Conservation (phyloP, 768 basidiomycete species). For the Amanita rimosa region DNA sequence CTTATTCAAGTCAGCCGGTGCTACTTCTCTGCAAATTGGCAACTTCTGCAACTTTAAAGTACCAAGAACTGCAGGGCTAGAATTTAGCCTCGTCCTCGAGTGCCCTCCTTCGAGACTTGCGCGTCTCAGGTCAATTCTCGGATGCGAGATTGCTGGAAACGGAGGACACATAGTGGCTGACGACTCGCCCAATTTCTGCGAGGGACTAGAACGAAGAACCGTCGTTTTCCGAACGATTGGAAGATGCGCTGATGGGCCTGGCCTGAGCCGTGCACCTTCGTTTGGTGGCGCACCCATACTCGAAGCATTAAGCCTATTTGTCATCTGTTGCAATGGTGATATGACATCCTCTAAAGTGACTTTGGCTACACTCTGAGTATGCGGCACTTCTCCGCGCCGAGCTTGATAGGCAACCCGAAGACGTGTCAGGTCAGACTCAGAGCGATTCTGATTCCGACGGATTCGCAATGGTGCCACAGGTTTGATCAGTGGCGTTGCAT, state of each 20-base stretch:
- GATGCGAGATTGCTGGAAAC: slow-evolving; percentile 4
- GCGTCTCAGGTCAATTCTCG: slow-evolving; percentile 2
- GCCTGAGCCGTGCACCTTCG: slow-evolving; percentile 3
- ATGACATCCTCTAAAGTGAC: background rate
- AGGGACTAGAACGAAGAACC: background rate
- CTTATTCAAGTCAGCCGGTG: background rate
- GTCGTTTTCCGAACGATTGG: background rate
- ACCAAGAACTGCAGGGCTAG: background rate
- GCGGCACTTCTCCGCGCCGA: background rate
- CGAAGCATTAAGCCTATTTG: slow-evolving; percentile 2
- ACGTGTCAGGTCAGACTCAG: background rate
- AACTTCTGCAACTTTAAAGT: background rate
- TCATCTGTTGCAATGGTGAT: slow-evolving; percentile 6
- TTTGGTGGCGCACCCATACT: background rate
- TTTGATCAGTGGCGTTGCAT: background rate
- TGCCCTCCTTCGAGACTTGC: background rate
- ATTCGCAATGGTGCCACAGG: background rate
- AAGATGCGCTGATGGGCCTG: slow-evolving; percentile 1
- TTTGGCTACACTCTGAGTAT: background rate
- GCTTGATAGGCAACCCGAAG: background rate
- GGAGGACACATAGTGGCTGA: background rate
- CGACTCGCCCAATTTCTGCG: background rate
- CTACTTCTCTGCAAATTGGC: background rate
- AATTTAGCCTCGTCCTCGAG: background rate
- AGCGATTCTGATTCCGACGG: background rate